A percentile compares a stretch with the other conserved stretches of the same genome.
phyloP scores from a whole-genome alignment of 2,329 filamentous ascomycete genomes.

The Colletotrichum sp. region DNA sequence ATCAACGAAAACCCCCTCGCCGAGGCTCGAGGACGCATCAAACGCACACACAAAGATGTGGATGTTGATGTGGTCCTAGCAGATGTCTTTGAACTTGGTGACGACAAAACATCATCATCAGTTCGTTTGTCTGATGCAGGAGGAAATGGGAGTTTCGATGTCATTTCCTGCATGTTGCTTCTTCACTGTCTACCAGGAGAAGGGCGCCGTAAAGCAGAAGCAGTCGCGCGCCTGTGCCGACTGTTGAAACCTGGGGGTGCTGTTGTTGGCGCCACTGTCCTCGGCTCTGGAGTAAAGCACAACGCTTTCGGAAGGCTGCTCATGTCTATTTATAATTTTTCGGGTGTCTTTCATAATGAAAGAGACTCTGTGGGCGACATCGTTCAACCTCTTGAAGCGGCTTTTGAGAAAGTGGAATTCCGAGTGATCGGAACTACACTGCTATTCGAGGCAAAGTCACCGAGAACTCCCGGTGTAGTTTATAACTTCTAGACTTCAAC shows the following conservation, averaged over 20 bases:
- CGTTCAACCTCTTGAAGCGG: not conserved
- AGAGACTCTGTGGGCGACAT: not conserved
- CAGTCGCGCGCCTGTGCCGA: not conserved
- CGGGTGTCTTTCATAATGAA: not conserved
- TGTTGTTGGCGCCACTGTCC: not conserved
- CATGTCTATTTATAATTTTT: not conserved
- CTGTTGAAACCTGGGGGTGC: not conserved
- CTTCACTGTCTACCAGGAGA: not conserved
- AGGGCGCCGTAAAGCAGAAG: not conserved
- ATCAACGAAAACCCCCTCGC: not conserved
- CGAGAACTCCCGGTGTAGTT: not conserved
- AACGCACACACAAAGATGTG: not conserved
- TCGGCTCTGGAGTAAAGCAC: not conserved
- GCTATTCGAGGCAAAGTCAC: conserved; percentile 1
- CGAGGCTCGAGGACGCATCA: not conserved
- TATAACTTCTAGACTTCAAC: not conserved
- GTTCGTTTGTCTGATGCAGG: not conserved
- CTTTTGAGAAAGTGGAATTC: not conserved
- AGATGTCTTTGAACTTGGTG: not conserved
- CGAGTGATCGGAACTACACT: not conserved
- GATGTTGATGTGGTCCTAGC: not conserved
- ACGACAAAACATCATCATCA: not conserved
- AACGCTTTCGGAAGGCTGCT: not conserved
- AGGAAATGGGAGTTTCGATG: not conserved
- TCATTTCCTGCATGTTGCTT: not conserved